phyloP scores from a whole-genome alignment of 805 yeast genomes.

The Wilhelminamyces savonicus region DNA sequence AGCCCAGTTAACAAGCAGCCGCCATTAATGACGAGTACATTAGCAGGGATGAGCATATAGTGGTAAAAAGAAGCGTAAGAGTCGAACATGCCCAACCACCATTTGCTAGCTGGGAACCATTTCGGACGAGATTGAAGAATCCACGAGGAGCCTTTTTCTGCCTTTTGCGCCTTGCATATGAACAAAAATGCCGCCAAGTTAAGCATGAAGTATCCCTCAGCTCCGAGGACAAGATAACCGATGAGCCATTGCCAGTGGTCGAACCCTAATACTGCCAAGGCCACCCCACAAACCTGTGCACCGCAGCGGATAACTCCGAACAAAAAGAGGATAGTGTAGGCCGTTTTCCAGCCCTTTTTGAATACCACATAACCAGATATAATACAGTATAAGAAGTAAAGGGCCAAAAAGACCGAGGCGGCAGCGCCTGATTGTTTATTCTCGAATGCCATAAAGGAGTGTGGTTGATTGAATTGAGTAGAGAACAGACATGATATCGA shows the following conservation, averaged over 20 bases:
- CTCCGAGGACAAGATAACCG: constrained; percentile 32
- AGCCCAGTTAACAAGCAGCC: constrained; percentile 24
- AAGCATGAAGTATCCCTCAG: constrained; percentile 35
- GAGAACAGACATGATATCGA: too few species aligned
- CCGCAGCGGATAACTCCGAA: constrained; percentile 25
- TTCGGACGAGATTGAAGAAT: too few species aligned
- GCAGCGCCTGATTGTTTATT: too few species aligned
- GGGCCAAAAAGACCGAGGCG: constrained; percentile 22
- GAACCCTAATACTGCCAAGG: constrained; percentile 24
- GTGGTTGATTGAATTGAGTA: too few species aligned
- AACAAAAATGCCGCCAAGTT: constrained; percentile 22
- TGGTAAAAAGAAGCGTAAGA: too few species aligned
- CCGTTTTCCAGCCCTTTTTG: constrained; percentile 17
- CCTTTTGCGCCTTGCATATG: constrained; percentile 19
- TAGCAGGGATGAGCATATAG: constrained; percentile 23
- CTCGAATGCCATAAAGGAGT: too few species aligned
- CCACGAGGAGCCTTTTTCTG: constrained; percentile 22
- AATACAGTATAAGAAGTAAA: constrained; percentile 17
- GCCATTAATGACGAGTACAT: constrained; percentile 26
- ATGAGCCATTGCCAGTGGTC: constrained; percentile 26
- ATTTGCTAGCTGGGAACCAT: too few species aligned
- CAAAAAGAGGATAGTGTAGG: constrained; percentile 16
- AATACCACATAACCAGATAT: constrained; percentile 12
- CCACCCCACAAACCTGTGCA: constrained; percentile 31
- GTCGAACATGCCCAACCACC: too few species aligned